Evolutionary conservation across 2,329 filamentous ascomycete species (phyloP), one percentile per base, ranked within the genome.

Genomic region (Penicillium psychrosexuale): DNA sequence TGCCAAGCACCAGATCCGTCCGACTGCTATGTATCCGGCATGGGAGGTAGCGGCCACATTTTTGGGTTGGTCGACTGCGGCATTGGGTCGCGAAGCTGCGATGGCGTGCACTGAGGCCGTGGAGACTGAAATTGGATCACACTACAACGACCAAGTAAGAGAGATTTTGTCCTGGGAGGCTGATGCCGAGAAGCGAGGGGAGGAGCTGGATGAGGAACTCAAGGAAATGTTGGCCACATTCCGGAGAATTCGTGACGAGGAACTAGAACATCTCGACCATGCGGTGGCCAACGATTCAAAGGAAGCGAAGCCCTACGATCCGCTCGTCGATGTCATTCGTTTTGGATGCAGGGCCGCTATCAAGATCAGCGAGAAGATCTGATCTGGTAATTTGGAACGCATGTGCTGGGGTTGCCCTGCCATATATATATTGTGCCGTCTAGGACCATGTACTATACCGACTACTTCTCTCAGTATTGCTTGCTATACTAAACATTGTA

Each of bases 51-150:
- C 92, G 11, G 90, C 94, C 1, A 87, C 88, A 0, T 84, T 87
- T 0, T 76, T 99, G 8, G 94, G 94, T 17, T 97, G 94, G 91
- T 82, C 84, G 5, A 99, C 94, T 0, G 94, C 89, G 0, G 76
- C 94, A 39, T 82, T 99, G 81, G 92, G 94, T 0, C 84, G 91
- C 46, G 91, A 97, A 75, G 92, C 93, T 2, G 93, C 94, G 34
- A 99, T 99, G 94, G 94, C 94, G 12, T 99, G 94, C 72, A 97
- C 94, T 0, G 94, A 99, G 75, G 94, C 94, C 1, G 93, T 99
- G 1, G 94, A 99, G 80, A 99, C 93, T 7, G 94, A 97, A 78
- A 99, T 99, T 60, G 94, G 94, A 2, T 85, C 85, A 28, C 94
- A 99, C 76, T 99, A 99, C 73, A 97, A 97, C 71, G 85, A 86